These are phyloP conservation scores for Cyberlindnera galapagoensis DNA, from an alignment of 805 yeast genomes.

Conservation along the genomic window DNA sequence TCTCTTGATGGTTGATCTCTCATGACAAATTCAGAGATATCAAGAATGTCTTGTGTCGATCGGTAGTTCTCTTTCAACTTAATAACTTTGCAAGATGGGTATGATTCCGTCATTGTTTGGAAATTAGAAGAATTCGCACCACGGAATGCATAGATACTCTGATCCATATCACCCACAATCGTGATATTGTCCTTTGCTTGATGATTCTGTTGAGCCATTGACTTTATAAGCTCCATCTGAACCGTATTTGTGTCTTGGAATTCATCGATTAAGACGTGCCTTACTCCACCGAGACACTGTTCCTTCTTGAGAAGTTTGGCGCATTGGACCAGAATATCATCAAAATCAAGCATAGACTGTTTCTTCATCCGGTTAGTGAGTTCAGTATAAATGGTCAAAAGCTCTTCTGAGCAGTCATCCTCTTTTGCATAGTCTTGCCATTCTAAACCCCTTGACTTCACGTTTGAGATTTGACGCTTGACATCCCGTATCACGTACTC, in stretches of 20 bases:
- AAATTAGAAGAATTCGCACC: constrained; percentile 72
- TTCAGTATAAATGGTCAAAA: constrained; percentile 36
- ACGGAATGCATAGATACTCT: constrained; percentile 85
- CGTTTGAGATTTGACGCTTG: constrained; percentile 36
- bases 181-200: constrained; percentile 52
- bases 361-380: constrained; percentile 45
- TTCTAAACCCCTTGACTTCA: constrained; percentile 47
- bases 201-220: constrained; percentile 37
- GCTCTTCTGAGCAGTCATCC: constrained; percentile 24
- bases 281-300: constrained; percentile 26
- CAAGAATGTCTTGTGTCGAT: constrained; percentile 62
- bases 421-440: constrained; percentile 34
- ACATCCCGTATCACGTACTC: constrained; percentile 8
- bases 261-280: constrained; percentile 85
- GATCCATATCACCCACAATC: constrained; percentile 96
- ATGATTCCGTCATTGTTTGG: constrained; percentile 39
- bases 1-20: constrained; percentile 46
- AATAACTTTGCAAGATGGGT: constrained; percentile 31
- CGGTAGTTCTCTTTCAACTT: constrained; percentile 69
- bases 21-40: constrained; percentile 60
- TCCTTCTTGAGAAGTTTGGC: constrained; percentile 36
- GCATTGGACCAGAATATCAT: constrained; percentile 65
- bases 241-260: constrained; percentile 86
- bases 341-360: constrained; percentile 63
- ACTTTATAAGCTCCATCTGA: constrained; percentile 64